These are phyloP conservation scores for Mycena belliarum DNA, from an alignment of 768 basidiomycete species.

Conservation along the genomic window DNA sequence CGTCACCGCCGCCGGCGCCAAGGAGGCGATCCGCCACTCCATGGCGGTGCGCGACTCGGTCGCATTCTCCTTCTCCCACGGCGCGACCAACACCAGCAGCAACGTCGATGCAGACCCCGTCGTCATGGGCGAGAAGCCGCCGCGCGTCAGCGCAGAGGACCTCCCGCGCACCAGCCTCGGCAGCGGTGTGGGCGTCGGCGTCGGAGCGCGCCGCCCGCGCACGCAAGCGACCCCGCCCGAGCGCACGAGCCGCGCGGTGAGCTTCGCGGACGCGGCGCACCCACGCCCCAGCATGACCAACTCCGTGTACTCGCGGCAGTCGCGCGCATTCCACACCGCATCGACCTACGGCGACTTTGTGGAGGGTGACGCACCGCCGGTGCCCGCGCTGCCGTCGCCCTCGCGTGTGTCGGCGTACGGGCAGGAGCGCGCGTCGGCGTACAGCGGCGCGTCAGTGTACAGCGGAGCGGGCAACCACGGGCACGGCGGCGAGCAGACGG, in stretches of 20 bases:
- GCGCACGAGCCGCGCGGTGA: slow-evolving; percentile 56
- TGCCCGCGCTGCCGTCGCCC: slow-evolving; percentile 36
- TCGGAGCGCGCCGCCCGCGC: slow-evolving; percentile 37
- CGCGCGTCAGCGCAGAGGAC: slow-evolving; percentile 30
- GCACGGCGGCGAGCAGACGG: too few relatives aligned
- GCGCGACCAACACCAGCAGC: slow-evolving; percentile 48
- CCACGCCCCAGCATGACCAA: slow-evolving; percentile 37
- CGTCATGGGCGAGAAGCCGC: slow-evolving; percentile 35
- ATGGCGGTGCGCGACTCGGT: slow-evolving; percentile 56
- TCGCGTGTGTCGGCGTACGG: slow-evolving; percentile 14
- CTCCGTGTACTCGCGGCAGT: slow-evolving; percentile 30
- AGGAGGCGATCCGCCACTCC: slow-evolving; percentile 70
- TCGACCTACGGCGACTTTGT: slow-evolving; percentile 23
- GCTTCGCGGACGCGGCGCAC: slow-evolving; percentile 37
- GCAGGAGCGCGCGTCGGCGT: not conserved
- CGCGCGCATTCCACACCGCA: slow-evolving; percentile 41
- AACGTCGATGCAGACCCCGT: slow-evolving; percentile 44
- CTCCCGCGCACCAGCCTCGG: slow-evolving; percentile 35
- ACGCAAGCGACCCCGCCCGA: slow-evolving; percentile 35
- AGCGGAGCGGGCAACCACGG: not conserved
- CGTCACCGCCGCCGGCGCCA: slow-evolving; percentile 68
- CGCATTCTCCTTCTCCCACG: slow-evolving; percentile 62
- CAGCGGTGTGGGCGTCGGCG: slow-evolving; percentile 50
- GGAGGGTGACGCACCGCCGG: slow-evolving; percentile 36
- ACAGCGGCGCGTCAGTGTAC: not conserved